Conservation (phyloP, 306 rosid species). For the Medicago lupulina region DNA sequence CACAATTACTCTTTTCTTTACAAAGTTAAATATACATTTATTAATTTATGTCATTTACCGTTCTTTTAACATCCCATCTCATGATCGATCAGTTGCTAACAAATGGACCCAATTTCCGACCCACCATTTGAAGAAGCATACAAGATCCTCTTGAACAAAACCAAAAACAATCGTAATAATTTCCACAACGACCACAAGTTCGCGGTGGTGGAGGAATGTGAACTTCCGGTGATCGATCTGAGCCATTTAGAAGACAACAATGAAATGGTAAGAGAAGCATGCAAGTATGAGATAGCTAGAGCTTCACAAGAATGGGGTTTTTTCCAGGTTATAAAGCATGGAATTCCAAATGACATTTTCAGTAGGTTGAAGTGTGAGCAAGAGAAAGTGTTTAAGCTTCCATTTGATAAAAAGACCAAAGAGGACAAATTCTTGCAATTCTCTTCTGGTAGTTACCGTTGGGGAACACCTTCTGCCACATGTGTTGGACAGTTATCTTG, state of each 20-base stretch:
- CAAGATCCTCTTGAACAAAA: conserved; percentile 60
- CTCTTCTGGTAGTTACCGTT: conserved; percentile 84
- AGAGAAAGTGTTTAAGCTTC: conserved; percentile 67
- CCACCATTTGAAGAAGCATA: conserved; percentile 86
- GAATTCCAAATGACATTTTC: conserved; percentile 63
- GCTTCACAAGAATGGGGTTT: conserved; percentile 96
- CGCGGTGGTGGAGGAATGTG: conserved; percentile 57
- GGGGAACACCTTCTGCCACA: conserved; percentile 94
- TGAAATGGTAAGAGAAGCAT: conserved; percentile 48
- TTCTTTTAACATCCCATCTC: neutral
- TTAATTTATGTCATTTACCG: neutral
- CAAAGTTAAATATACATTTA: too few relatives aligned
- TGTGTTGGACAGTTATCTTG: conserved; percentile 73
- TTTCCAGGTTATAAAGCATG: conserved; percentile 90
- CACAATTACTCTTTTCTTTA: too few relatives aligned
- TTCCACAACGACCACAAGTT: neutral
- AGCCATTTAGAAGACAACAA: conserved; percentile 41
- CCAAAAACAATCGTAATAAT: neutral
- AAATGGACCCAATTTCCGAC: conserved; percentile 59
- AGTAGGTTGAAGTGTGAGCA: conserved; percentile 63
- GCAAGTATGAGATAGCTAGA: conserved; percentile 74
- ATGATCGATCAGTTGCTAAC: neutral
- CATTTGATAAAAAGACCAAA: conserved; percentile 65
- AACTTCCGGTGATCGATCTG: conserved; percentile 83
- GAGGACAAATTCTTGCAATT: conserved; percentile 63